A percentile compares a stretch with the other conserved stretches of the same genome.
Evolutionary conservation across 345 rosid genomes (phyloP).

Genomic region (Limnanthes douglasii): DNA sequence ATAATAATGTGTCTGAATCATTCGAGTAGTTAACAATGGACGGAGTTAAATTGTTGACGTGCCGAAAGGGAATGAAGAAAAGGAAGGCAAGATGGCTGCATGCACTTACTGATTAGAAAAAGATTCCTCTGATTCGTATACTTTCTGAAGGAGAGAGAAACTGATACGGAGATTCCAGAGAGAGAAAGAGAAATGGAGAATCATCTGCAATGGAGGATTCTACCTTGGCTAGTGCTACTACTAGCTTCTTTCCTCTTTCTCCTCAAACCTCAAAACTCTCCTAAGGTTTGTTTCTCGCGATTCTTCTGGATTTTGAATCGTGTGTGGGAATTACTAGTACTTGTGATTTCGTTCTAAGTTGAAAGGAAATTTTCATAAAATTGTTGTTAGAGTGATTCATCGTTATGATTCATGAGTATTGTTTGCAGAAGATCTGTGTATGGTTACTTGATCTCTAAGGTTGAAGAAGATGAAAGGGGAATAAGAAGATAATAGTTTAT

Average conservation of each 20-base stretch:
- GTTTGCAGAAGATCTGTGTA: too few relatives aligned
- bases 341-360: neutral
- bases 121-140: slow-evolving; percentile 2
- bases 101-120: too few relatives aligned
- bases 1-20: too few relatives aligned
- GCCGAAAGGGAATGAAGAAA: too few relatives aligned
- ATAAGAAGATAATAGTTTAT: too few relatives aligned
- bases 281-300: slow-evolving; percentile 20
- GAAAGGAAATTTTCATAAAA: neutral
- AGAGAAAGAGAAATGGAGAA: slow-evolving; percentile 11
- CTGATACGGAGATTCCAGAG: slow-evolving; percentile 6
- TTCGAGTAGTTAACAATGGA: too few relatives aligned
- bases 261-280: slow-evolving; percentile 25
- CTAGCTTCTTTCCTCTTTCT: slow-evolving; percentile 22
- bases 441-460: too few relatives aligned
- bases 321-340: neutral
- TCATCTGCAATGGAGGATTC: slow-evolving; percentile 34
- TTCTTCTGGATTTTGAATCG: neutral
- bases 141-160: slow-evolving; percentile 2
- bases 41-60: too few relatives aligned
- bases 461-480: too few relatives aligned
- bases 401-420: neutral
- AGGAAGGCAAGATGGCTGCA: too few relatives aligned
- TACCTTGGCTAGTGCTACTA: slow-evolving; percentile 37
- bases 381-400: too few relatives aligned